A percentile compares a stretch with the other conserved stretches of the same genome.
Evolutionary conservation across 805 yeast genomes (phyloP).

Genomic region (Saccharomycopsis fodiens): DNA sequence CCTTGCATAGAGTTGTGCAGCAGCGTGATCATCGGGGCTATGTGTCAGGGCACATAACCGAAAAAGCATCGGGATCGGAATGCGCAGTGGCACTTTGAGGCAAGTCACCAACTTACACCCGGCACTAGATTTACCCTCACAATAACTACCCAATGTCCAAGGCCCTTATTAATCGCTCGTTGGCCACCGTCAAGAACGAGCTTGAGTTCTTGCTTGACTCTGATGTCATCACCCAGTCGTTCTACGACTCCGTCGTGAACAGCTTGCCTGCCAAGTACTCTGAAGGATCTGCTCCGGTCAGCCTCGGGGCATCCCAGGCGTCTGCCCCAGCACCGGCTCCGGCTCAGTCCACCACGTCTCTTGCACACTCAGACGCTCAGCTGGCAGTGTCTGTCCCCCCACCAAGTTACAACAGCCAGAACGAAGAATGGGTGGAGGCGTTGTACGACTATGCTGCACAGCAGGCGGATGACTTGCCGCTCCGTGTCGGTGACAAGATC

Average conservation of each 20-base stretch:
- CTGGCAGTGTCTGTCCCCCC: conserved; percentile 9
- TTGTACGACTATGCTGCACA: conserved; percentile 68
- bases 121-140: not conserved
- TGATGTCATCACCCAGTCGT: conserved; percentile 53
- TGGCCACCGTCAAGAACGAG: conserved; percentile 69
- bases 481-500: conserved; percentile 61
- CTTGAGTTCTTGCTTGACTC: conserved; percentile 73
- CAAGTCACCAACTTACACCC: not conserved
- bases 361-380: conserved; percentile 25
- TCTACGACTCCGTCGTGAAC: conserved; percentile 41
- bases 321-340: conserved; percentile 22
- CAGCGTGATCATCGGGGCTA: not conserved
- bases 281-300: conserved; percentile 44
- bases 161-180: conserved; percentile 68
- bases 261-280: conserved; percentile 53
- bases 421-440: conserved; percentile 48
- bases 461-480: conserved; percentile 64
- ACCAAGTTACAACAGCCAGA: conserved; percentile 23
- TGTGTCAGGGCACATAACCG: not conserved
- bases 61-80: too few relatives aligned
- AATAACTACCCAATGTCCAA: conserved; percentile 29
- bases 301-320: conserved; percentile 30
- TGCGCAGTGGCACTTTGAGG: too few relatives aligned
- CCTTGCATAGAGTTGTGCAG: too few relatives aligned
- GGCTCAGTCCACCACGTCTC: conserved; percentile 18